Evolutionary conservation across 2,329 filamentous ascomycete species (phyloP).

Genomic region (Stagonosporopsis chrysanthemi): DNA sequence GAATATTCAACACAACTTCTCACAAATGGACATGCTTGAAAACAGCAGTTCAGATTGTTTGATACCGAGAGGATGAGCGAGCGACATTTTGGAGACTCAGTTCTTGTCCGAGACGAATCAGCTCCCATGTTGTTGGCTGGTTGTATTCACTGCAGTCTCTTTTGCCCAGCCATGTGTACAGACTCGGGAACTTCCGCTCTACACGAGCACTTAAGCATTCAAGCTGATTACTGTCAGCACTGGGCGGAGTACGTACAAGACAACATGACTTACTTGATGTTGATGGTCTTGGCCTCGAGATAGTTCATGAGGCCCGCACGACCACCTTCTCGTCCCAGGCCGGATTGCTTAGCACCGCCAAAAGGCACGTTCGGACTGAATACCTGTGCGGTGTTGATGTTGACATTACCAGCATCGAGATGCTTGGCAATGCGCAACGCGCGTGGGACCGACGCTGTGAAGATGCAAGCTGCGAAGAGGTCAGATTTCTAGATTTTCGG

Average conservation of each 20-base stretch:
- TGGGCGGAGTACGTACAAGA: background rate
- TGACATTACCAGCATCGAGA: conserved; percentile 44
- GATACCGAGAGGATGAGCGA: background rate
- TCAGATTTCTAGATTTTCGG: background rate
- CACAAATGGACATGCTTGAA: background rate
- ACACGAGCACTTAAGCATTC: conserved; percentile 1
- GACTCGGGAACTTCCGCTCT: background rate
- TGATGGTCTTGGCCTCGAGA: conserved; percentile 43
- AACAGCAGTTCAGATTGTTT: background rate
- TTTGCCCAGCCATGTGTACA: background rate
- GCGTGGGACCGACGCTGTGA: conserved; percentile 34
- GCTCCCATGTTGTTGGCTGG: background rate
- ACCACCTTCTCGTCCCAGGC: conserved; percentile 44
- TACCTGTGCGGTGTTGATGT: conserved; percentile 37
- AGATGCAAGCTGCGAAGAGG: conserved; percentile 28
- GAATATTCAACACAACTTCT: too few relatives aligned
- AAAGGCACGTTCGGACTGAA: conserved; percentile 37
- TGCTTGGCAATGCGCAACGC: conserved; percentile 40
- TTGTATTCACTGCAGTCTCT: background rate
- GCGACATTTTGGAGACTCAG: background rate
- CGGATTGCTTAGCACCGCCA: conserved; percentile 45
- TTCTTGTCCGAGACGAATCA: background rate
- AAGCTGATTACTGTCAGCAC: conserved; percentile 5
- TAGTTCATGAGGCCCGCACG: conserved; percentile 42
- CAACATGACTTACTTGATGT: conserved; percentile 36